Evolutionary conservation across 108 stramenopile genomes (phyloP).

Genomic region (Cyclotella atomus): DNA sequence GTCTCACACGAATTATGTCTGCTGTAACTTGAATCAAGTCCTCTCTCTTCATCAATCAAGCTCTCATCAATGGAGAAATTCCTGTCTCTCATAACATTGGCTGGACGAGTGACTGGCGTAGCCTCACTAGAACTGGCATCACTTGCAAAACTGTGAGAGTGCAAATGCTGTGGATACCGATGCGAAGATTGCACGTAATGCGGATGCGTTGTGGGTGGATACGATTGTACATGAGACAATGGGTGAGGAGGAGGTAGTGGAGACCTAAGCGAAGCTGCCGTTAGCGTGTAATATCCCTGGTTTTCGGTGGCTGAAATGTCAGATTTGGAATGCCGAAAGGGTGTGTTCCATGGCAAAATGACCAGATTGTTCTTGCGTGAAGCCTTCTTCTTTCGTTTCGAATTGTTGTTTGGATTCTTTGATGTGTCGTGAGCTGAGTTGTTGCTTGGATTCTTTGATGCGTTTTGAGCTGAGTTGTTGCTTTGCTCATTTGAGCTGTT

Average conservation of each 20-base stretch:
- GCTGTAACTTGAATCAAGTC: neutral
- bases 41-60: slow-evolving; percentile 3
- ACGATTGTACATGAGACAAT: neutral
- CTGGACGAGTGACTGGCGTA: slow-evolving; percentile 4
- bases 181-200: neutral
- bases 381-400: slow-evolving; percentile 9
- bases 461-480: neutral
- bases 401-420: slow-evolving; percentile 8
- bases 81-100: neutral
- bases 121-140: slow-evolving; percentile 8
- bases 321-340: neutral
- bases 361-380: slow-evolving; percentile 31
- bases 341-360: slow-evolving; percentile 19
- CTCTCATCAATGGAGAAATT: neutral
- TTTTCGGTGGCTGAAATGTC: neutral
- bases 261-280: neutral
- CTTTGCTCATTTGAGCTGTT: neutral
- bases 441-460: neutral
- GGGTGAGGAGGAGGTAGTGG: slow-evolving; percentile 9
- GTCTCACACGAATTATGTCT: neutral
- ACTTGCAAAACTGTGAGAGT: neutral
- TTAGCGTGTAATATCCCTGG: too few species aligned
- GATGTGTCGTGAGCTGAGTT: neutral
- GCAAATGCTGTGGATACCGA: neutral
- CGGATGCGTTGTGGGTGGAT: slow-evolving; percentile 7